phyloP scores from a whole-genome alignment of 164 flowering plant species.

The Tinospora cordifolia region DNA sequence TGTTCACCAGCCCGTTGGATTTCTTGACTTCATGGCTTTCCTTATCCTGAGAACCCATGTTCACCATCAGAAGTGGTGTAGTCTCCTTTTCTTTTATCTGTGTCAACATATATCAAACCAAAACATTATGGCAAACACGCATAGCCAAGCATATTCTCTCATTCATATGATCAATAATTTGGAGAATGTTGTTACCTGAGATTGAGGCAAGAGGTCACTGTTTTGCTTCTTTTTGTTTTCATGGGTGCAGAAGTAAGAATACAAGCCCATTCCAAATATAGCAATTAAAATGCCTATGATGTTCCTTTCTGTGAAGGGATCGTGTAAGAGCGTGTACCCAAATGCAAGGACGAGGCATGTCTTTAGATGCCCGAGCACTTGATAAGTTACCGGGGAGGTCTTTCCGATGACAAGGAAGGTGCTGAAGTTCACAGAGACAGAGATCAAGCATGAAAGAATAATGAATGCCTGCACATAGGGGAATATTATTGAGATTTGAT shows the following conservation, averaged over 20 bases:
- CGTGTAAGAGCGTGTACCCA: conserved; percentile 82
- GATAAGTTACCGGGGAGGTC: conserved; percentile 95
- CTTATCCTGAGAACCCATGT: conserved; percentile 38
- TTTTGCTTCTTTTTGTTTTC: conserved; percentile 59
- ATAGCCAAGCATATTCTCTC: not conserved
- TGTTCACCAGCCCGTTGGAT: conserved; percentile 24
- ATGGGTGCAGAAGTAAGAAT: conserved; percentile 71
- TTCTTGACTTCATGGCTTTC: conserved; percentile 45
- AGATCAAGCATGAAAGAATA: conserved; percentile 69
- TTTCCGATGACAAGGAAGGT: conserved; percentile 91
- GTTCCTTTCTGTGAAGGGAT: conserved; percentile 86
- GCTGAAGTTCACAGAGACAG: conserved; percentile 93
- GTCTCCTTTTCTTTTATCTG: conserved; percentile 56
- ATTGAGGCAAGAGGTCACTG: conserved; percentile 24
- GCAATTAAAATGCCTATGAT: conserved; percentile 73
- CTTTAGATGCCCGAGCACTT: conserved; percentile 94
- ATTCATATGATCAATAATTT: not conserved
- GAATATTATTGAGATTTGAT: not conserved
- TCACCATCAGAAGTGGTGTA: conserved; percentile 37
- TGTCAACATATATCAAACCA: conserved; percentile 10
- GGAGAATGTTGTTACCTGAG: conserved; percentile 44
- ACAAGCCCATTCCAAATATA: conserved; percentile 77
- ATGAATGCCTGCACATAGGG: conserved; percentile 58
- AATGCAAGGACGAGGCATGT: conserved; percentile 86
- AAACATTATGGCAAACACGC: not conserved